Evolutionary conservation across 1,284 basidiomycete genomes (phyloP).

Genomic region (Rhizoctonia solani): DNA sequence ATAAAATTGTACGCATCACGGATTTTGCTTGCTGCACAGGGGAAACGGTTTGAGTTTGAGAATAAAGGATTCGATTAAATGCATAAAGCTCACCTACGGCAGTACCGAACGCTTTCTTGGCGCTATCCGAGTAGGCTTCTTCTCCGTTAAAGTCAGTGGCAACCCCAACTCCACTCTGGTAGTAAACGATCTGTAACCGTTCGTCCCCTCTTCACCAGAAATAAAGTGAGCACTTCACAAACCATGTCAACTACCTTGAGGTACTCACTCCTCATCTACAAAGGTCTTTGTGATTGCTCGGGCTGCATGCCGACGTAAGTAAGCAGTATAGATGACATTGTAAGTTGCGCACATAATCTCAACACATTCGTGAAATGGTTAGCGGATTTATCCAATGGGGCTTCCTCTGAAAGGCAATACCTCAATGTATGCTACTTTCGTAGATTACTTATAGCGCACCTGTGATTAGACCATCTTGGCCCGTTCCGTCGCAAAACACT

Average conservation of each 20-base stretch:
- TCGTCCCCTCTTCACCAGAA: not conserved
- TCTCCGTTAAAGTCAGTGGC: conserved; percentile 13
- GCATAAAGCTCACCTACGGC: too few species aligned
- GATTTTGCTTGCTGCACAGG: conserved; percentile 29
- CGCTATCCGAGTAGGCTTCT: not conserved
- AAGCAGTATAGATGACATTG: not conserved
- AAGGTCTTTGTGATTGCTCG: not conserved
- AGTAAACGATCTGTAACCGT: conserved; percentile 29
- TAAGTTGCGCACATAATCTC: conserved; percentile 4
- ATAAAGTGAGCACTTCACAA: too few species aligned
- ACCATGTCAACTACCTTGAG: too few species aligned
- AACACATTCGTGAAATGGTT: conserved; percentile 5
- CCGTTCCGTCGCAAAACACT: conserved; percentile 21
- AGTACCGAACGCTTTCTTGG: not conserved
- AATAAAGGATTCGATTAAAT: too few species aligned
- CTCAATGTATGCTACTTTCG: too few species aligned
- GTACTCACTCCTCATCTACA: too few species aligned
- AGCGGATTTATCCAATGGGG: not conserved
- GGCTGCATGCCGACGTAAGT: not conserved
- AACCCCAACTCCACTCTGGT: conserved; percentile 35
- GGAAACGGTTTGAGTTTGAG: too few species aligned
- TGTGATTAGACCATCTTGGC: conserved; percentile 9
- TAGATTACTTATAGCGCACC: not conserved
- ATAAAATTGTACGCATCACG: conserved; percentile 37
- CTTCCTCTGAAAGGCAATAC: too few species aligned